Conservation (phyloP, 192 early-diverging fungal genomes). For the Ramicandelaber brevisporus region DNA sequence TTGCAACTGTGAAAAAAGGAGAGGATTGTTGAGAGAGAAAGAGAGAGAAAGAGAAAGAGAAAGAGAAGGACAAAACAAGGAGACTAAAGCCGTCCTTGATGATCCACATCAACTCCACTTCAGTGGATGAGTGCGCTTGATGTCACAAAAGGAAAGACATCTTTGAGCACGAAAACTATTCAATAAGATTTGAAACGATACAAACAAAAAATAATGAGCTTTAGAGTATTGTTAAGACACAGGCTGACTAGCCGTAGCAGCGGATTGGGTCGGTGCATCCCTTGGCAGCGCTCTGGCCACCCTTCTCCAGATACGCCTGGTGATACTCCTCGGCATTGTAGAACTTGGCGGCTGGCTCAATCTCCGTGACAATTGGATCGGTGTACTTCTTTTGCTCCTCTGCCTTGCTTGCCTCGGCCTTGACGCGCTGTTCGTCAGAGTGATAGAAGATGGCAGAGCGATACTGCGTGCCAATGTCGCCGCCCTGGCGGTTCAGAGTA, state of each 20-base stretch:
- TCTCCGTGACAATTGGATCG: constrained; percentile 32
- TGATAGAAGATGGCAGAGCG: constrained; percentile 72
- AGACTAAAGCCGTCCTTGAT: no score
- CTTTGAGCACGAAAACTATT: no score
- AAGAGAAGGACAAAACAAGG: no score
- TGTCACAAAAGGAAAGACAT: no score
- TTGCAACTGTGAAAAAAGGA: no score
- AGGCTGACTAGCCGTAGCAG: constrained; percentile 16
- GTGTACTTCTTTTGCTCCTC: constrained; percentile 31
- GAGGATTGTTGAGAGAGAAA: no score
- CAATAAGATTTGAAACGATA: no score
- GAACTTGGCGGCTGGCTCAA: constrained; percentile 39
- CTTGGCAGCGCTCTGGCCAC: constrained; percentile 20
- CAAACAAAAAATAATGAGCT: no score
- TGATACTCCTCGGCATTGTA: constrained; percentile 66
- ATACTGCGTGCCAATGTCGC: constrained; percentile 68
- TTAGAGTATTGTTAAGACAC: no score
- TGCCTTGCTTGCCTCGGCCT: constrained; percentile 45
- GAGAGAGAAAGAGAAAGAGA: no score
- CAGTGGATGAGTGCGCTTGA: no score
- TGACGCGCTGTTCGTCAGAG: constrained; percentile 34
- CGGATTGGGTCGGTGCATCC: constrained; percentile 15
- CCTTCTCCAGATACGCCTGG: constrained; percentile 44
- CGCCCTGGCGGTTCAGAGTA: constrained; percentile 59
- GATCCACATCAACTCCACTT: no score